phyloP scores from a whole-genome alignment of 2,329 filamentous ascomycete species.

The Cordyceps farinosa region DNA sequence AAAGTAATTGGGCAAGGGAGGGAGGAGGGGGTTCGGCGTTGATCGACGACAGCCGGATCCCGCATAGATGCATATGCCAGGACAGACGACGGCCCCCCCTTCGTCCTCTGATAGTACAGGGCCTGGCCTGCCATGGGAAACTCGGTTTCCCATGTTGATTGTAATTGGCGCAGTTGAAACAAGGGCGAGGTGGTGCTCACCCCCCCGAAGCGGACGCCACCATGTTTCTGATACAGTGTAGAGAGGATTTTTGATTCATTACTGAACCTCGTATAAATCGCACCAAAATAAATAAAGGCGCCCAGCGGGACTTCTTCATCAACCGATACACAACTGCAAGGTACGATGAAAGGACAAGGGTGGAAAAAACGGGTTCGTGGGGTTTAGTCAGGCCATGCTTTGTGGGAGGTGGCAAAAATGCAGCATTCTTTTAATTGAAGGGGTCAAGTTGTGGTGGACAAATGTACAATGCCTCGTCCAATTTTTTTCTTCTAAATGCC shows the following conservation, averaged over 20 bases:
- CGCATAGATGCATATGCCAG: constrained; percentile 2
- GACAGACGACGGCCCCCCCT: background rate
- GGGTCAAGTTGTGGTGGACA: background rate
- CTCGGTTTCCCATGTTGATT: background rate
- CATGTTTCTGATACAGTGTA: background rate
- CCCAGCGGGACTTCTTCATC: background rate
- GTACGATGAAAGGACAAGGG: background rate
- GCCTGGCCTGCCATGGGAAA: background rate
- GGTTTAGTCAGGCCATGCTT: background rate
- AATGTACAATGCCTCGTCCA: background rate
- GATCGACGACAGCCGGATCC: constrained; percentile 5
- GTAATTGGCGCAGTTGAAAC: background rate
- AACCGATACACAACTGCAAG: background rate
- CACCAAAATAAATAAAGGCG: background rate
- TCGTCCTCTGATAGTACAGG: background rate
- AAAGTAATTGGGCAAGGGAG: background rate
- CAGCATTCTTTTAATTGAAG: background rate
- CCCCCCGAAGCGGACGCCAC: background rate
- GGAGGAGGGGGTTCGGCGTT: background rate
- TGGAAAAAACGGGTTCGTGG: background rate
- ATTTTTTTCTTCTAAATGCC: background rate
- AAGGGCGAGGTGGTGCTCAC: background rate
- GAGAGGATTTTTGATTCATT: background rate
- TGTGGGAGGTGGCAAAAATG: background rate
- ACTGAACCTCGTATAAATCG: too few relatives aligned